Base-by-base conservation (phyloP, 441 rosid genomes). In the Populus hybrid region DNA sequence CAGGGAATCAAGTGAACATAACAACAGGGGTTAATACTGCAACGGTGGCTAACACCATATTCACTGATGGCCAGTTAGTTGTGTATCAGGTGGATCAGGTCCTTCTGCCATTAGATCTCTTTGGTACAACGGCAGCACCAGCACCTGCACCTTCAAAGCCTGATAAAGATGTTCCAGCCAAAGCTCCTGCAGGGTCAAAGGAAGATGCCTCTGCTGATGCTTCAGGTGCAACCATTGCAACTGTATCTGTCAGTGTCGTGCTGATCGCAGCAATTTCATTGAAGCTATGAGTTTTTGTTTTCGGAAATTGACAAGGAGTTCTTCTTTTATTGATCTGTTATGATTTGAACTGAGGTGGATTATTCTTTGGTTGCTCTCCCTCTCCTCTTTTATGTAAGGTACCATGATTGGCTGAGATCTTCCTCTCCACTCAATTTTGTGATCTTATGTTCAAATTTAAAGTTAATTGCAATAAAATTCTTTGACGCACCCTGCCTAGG, bases 51-150 rank as follows among this genome's bases (percentile, higher is more conserved):
- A 95, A 95, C 75, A 80, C 91, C 23, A 78, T 95, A 0, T 86
- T 81, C 40, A 85, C 86, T 18, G 89, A 86, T 70, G 83, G 89
- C 30, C 84, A 88, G 74, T 63, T 93, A 24, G 97, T 89, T 0
- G 93, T 95, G 73, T 95, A 93, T 72, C 98, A 90, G 72, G 93
- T 93, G 24, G 97, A 92, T 73, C 84, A 89, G 69, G 98, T 95
- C 30, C 90, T 93, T 46, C 87, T 93, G 67, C 99, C 99, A 0
- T 73, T 87, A 75, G 86, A 84, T 5, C 42, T 92, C 73, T 95
- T 95, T 4, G 91, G 92, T 20, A 8, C 90, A 0, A 10, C 90
- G 0, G 36, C 89, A 3, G 82, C 88, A 3, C 90, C 90, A 2
- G 89, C 98, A 10, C 97, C 94, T 3, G 76, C 87, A 2, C 90